Conservation (phyloP, 805 yeast genomes). For the Suhomyces pyralidae region DNA sequence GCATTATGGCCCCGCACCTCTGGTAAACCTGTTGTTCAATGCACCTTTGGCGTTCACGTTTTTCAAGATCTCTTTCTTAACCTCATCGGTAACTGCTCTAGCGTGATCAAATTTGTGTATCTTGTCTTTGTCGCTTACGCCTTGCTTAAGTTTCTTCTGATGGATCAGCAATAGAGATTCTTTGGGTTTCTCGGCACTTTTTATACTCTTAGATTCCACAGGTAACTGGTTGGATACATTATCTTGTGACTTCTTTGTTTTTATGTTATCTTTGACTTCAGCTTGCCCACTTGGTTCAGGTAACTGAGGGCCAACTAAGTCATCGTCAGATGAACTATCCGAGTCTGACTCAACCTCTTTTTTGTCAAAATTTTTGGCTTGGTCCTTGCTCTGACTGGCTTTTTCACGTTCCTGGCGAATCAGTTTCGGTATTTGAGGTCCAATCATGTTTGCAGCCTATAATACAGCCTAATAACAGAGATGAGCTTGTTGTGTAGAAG, state of each 20-base stretch:
- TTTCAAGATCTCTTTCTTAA: constrained; percentile 9
- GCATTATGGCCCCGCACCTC: not conserved
- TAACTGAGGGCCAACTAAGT: constrained; percentile 1
- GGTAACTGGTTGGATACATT: not conserved
- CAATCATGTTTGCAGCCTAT: not conserved
- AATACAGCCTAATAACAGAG: not conserved
- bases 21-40: constrained; percentile 7
- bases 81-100: constrained; percentile 8
- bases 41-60: constrained; percentile 8
- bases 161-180: not conserved
- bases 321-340: constrained; percentile 1
- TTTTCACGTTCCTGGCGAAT: not conserved
- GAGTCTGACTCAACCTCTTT: not conserved
- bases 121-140: not conserved
- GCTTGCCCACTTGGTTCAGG: not conserved
- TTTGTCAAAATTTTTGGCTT: not conserved
- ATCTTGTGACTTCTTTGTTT: not conserved
- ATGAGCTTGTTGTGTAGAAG: not conserved
- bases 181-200: not conserved
- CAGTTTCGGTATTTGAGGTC: constrained; percentile 4
- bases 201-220: not conserved
- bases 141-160: constrained; percentile 1
- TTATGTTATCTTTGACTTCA: not conserved
- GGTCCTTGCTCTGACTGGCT: not conserved
- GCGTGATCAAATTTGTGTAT: constrained; percentile 9